Evolutionary conservation across 2,329 filamentous ascomycete genomes (phyloP).

Genomic region (Phialophora chinensis): DNA sequence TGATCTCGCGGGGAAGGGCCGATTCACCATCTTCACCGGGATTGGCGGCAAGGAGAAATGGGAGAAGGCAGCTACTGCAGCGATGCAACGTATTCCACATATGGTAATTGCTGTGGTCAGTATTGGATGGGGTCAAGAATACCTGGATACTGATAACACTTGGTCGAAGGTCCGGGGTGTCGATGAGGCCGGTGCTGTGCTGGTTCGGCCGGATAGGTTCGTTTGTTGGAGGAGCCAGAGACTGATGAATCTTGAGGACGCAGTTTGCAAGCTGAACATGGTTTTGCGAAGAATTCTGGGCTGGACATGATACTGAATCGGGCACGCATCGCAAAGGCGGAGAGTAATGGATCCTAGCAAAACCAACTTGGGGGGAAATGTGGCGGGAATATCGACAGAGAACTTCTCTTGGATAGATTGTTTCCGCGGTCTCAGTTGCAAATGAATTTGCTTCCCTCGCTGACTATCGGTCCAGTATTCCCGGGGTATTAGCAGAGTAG

Average conservation of each 20-base stretch:
- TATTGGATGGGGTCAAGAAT: neutral
- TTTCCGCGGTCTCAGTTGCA: neutral
- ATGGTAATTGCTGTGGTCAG: neutral
- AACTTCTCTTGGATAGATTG: neutral
- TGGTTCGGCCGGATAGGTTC: neutral
- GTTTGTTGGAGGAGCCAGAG: neutral
- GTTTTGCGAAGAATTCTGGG: neutral
- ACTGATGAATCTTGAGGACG: neutral
- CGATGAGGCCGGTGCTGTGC: neutral
- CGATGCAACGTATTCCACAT: neutral
- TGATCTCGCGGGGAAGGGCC: neutral
- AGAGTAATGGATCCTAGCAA: neutral
- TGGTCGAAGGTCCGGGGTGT: neutral
- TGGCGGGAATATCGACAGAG: neutral
- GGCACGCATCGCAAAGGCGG: neutral
- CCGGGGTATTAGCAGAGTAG: too few species aligned
- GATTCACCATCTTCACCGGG: neutral
- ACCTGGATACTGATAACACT: neutral
- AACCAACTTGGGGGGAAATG: neutral
- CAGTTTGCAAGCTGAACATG: neutral
- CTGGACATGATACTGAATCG: neutral
- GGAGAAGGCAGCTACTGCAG: neutral
- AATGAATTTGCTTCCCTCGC: neutral
- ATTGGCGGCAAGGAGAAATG: neutral
- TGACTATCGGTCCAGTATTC: neutral